Evolutionary conservation across 2,329 filamentous ascomycete genomes (phyloP).

Genomic region (Eurotiales sp.): DNA sequence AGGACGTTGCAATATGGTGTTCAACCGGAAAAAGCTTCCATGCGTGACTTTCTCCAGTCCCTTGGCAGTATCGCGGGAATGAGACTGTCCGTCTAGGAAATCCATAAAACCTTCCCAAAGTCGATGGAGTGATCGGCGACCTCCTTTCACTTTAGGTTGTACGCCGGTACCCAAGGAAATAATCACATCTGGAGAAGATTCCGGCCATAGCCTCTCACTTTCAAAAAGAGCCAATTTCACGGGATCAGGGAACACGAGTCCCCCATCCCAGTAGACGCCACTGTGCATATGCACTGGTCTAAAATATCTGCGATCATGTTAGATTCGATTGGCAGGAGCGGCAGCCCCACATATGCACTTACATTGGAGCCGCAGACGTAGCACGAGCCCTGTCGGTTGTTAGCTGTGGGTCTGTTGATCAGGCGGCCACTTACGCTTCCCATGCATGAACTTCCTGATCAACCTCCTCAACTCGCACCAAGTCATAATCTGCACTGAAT

Average conservation of each 20-base stretch:
- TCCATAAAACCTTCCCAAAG: neutral
- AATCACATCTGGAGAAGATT: neutral
- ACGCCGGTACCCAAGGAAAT: neutral
- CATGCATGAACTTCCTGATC: neutral
- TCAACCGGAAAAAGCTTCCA: neutral
- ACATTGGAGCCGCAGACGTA: constrained; percentile 2
- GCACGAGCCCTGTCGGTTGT: neutral
- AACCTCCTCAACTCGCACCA: neutral
- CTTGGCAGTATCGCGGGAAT: neutral
- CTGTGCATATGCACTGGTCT: neutral
- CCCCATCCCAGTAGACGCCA: neutral
- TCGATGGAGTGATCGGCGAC: neutral
- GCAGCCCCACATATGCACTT: neutral
- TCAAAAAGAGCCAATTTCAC: neutral
- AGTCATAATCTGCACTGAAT: neutral
- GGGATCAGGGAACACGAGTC: neutral
- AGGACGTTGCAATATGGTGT: neutral
- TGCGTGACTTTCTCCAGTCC: neutral
- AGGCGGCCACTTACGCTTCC: neutral
- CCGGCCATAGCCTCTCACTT: neutral
- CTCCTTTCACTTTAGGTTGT: neutral
- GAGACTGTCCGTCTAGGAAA: neutral
- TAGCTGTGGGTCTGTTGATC: no score
- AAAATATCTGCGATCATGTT: neutral
- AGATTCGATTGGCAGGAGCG: neutral